Base-by-base conservation (phyloP, 169 alveolate genomes). In the Plasmodium coatneyi region DNA sequence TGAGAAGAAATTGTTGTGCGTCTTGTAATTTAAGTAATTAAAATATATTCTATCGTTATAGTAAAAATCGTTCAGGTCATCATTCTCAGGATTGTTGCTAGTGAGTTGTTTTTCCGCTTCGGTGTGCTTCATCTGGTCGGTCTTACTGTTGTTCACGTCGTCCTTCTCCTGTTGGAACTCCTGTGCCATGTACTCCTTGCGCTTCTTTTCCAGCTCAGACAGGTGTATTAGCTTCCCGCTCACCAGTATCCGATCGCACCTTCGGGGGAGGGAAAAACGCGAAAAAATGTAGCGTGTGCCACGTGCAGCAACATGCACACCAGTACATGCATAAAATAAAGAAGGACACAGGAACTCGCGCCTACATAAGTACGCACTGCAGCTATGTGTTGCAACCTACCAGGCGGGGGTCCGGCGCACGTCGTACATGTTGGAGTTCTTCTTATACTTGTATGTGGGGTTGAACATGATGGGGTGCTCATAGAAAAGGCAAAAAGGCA, bases 1-100 rank as follows among this genome's bases (percentile, higher is more conserved):
- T 60, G 96, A 83, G 76, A 89, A 76, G 70, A 95, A 95, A 71
- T 87, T 92, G 46, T 95, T 96, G 74, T 97, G 97, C 16, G 98
- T 95, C 71, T 80, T 92, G 84, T 97, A 97, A 60, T 82, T 92
- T 72, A 80, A 14, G 76, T 79, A 80, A n/a, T 89, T 89, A 52
- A 89, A 89, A 89, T 89, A 89, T 89, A 89, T 89, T 89, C 70
- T 89, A 66, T 89, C 94, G 71, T 89, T 89, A 80, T 89, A 34
- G 82, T 89, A 89, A 89, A 89, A 89, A 78, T 89, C 91, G 14
- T 80, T 54, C 28, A 43, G 10, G 10, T 28, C 14, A 34, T 80
- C 71, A 46, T 39, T 54, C 43, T 89, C 79, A 1, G 7, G 52
- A 7, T 70, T 32, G 19, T 36, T 70, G 32, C 43, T 52, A 7